These are phyloP conservation scores for Blastomyces emzantsi DNA, from an alignment of 2,329 filamentous ascomycete species.

Conservation along the genomic window DNA sequence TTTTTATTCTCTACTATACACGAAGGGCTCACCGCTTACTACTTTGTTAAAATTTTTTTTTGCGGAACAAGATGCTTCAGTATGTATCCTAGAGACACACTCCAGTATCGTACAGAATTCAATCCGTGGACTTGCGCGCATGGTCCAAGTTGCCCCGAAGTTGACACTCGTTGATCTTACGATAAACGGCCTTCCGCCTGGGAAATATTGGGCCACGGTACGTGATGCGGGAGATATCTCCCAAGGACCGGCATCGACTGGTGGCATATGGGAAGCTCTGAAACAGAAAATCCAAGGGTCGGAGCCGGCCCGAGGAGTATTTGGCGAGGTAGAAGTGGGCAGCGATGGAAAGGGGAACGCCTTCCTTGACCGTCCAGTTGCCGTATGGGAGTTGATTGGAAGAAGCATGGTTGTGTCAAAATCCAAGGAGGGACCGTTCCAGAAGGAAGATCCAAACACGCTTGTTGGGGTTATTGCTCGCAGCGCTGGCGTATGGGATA, in stretches of 20 bases:
- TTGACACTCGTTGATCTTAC: constrained; percentile 82
- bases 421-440: constrained; percentile 49
- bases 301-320: constrained; percentile 48
- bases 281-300: constrained; percentile 35
- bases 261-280: constrained; percentile 64
- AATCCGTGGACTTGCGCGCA: constrained; percentile 78
- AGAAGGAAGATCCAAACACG: constrained; percentile 71
- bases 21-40: constrained; percentile 2
- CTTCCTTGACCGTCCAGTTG: constrained; percentile 72
- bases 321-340: constrained; percentile 69
- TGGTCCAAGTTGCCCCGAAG: constrained; percentile 78
- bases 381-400: constrained; percentile 95
- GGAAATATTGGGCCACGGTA: constrained; percentile 74
- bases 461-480: constrained; percentile 88
- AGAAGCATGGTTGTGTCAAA: constrained; percentile 80
- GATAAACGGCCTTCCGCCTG: constrained; percentile 69
- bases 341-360: constrained; percentile 65
- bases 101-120: constrained; percentile 51
- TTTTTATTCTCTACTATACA: constrained; percentile 6
- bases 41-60: constrained; percentile 1
- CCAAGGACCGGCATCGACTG: constrained; percentile 70
- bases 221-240: constrained; percentile 82
- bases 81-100: constrained; percentile 91
- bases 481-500: constrained; percentile 97
- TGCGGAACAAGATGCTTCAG: constrained; percentile 54